Evolutionary conservation across 208 protist genomes (phyloP).

Genomic region (Leishmania arabica): DNA sequence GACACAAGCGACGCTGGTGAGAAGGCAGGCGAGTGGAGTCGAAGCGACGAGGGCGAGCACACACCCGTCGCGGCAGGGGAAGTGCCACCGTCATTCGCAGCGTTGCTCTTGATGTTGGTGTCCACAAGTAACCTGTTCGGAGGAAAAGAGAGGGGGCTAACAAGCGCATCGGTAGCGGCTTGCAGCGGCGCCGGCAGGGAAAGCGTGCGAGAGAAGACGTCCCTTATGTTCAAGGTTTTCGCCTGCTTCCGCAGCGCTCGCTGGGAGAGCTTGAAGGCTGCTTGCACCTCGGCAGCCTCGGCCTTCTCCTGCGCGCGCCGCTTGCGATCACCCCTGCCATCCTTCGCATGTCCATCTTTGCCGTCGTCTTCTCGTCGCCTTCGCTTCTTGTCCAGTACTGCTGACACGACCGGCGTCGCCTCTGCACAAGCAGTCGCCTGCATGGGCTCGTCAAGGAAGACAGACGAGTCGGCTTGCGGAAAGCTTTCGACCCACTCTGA

Average conservation of each 20-base stretch:
- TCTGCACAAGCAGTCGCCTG: background rate
- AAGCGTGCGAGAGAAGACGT: constrained; percentile 42
- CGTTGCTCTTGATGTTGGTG: background rate
- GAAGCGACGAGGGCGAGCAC: constrained; percentile 4
- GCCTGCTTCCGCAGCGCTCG: constrained; percentile 68
- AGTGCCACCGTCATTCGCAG: background rate
- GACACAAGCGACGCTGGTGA: constrained; percentile 16
- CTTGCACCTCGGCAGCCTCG: constrained; percentile 33
- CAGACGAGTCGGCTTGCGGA: background rate
- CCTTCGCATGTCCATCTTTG: background rate
- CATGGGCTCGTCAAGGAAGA: background rate
- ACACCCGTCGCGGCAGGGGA: background rate
- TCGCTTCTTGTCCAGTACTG: background rate
- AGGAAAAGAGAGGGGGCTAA: background rate
- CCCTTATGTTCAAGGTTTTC: constrained; percentile 61
- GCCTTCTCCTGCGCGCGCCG: constrained; percentile 24
- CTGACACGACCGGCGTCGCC: background rate
- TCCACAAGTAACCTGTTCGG: background rate
- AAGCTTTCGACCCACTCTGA: constrained; percentile 24
- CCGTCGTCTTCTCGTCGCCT: background rate
- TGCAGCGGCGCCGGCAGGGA: constrained; percentile 11
- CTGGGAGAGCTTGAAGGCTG: constrained; percentile 69
- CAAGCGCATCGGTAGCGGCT: background rate
- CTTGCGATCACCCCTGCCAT: constrained; percentile 4
- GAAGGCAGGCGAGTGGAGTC: constrained; percentile 8